A percentile compares a stretch with the other conserved stretches of the same genome.
These are phyloP conservation scores for Hirsutella thompsonii DNA, from an alignment of 2,329 filamentous ascomycete genomes.

Conservation along the genomic window DNA sequence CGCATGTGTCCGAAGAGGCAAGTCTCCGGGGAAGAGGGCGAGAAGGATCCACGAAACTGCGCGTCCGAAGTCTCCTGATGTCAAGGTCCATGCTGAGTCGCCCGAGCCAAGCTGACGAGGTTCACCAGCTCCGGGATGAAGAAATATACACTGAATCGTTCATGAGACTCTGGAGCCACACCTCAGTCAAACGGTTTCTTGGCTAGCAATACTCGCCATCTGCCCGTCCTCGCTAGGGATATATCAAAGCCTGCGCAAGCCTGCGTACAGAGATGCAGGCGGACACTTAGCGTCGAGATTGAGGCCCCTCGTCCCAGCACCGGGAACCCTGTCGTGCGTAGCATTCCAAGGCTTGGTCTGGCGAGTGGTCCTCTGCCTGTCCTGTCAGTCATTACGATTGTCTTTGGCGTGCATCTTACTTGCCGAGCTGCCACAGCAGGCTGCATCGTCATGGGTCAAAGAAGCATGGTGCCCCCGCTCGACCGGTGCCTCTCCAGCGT, in stretches of 20 bases:
- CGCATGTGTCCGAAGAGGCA: neutral
- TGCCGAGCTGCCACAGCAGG: neutral
- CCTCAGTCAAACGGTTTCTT: neutral
- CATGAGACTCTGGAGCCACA: too few relatives aligned
- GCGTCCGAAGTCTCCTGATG: neutral
- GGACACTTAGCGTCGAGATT: slow-evolving; percentile 4
- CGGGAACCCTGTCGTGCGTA: slow-evolving; percentile 6
- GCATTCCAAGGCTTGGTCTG: slow-evolving; percentile 6
- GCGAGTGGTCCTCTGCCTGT: neutral
- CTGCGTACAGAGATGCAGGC: slow-evolving; percentile 2
- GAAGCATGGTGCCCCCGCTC: neutral
- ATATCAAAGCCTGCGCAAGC: neutral
- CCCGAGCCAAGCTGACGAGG: too few relatives aligned
- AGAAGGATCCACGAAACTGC: neutral
- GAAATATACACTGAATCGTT: too few relatives aligned
- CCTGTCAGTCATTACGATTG: neutral
- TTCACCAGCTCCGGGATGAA: too few relatives aligned
- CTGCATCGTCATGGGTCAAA: neutral
- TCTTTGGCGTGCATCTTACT: neutral
- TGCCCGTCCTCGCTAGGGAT: neutral
- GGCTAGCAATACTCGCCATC: neutral
- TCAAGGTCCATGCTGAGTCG: too few relatives aligned
- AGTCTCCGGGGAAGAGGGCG: too few relatives aligned
- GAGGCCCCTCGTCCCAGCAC: slow-evolving; percentile 2
- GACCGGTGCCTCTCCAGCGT: neutral